Percentiles rank a stretch among this genome's conserved stretches.
Evolutionary conservation across 78 protist genomes (phyloP).

Genomic region (slime mould (Dictyostelium discoideum)): DNA sequence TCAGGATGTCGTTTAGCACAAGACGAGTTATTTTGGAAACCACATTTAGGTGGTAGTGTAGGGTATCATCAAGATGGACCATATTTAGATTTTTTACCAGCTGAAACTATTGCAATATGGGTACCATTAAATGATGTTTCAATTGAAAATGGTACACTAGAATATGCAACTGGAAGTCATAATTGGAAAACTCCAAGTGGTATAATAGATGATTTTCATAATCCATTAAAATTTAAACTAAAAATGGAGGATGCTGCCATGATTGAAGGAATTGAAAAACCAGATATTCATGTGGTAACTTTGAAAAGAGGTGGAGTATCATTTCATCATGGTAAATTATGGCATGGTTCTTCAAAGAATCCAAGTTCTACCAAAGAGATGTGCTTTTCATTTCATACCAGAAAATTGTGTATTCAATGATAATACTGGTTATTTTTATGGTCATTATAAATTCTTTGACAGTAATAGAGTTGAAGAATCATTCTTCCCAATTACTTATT

Average conservation of each 20-base stretch:
- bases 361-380: conserved; percentile 1
- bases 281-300: not conserved
- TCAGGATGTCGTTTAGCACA: conserved; percentile 45
- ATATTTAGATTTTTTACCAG: conserved; percentile 27
- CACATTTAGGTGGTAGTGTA: not conserved
- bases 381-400: conserved; percentile 55
- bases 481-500: not conserved
- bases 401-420: conserved; percentile 1
- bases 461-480: not conserved
- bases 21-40: conserved; percentile 54
- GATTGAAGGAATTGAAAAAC: not conserved
- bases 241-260: not conserved
- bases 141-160: conserved; percentile 52
- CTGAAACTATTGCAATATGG: conserved; percentile 18
- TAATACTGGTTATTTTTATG: conserved; percentile 43
- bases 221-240: conserved; percentile 11
- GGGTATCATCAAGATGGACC: conserved; percentile 72
- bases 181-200: conserved; percentile 18
- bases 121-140: conserved; percentile 48
- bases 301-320: conserved; percentile 12
- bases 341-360: conserved; percentile 50
- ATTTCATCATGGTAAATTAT: conserved; percentile 47
- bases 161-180: conserved; percentile 54
- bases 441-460: conserved; percentile 31
- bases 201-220: conserved; percentile 10